Base-by-base conservation (phyloP, 352 stramenopile genomes). In the Globisporangium recalcitrans region DNA sequence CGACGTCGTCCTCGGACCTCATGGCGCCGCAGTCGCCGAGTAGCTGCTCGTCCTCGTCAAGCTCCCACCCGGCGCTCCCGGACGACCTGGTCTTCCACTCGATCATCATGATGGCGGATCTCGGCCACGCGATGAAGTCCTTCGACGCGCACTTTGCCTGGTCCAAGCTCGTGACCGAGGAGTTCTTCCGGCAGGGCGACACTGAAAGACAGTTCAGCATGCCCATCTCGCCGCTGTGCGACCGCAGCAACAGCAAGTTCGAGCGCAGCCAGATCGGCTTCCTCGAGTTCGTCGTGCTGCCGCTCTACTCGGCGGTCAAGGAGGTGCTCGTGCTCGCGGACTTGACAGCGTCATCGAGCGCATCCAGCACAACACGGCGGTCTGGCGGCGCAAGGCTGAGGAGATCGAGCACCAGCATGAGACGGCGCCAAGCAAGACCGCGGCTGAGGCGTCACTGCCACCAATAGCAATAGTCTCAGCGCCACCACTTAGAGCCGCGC, bases 81-180 rank as follows among this genome's bases (percentile, higher is more conserved):
- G 78, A 82, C 46, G 78, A 88, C 27, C 68, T 84, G 11, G 71
- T 87, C 34, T 74, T 88, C 29, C 82, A 79, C 54, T 91, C 77
- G 19, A 53, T 90, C 21, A 79, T 89, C 62, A 90, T 91, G 80
- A 89, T 89, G 80, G 75, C 78, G 10, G 82, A 91, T 69, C 47
- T 91, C 7, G 78, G 80, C 11, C 80, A 90, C 42, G 75, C 80
- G 0, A 77, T 81, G 60, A 88, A 90, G 63, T 71, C 77, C 10
- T 90, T 90, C 47, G 75, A 69, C 52, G 42, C 68, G 5, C 80
- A 90, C 44, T 74, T 79, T 22, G 60, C 69, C 14, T 91, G 80
- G 82, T 85, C 80, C 19, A 73, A 75, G 64, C 79, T 74, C 34
- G 74, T 91, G 6, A 60, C 70, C 0, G 80, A 91, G 22, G 80